Percentiles rank a stretch among this genome's conserved stretches.
Evolutionary conservation across 208 protist species (phyloP).

Genomic region (Trypanosoma theileri): DNA sequence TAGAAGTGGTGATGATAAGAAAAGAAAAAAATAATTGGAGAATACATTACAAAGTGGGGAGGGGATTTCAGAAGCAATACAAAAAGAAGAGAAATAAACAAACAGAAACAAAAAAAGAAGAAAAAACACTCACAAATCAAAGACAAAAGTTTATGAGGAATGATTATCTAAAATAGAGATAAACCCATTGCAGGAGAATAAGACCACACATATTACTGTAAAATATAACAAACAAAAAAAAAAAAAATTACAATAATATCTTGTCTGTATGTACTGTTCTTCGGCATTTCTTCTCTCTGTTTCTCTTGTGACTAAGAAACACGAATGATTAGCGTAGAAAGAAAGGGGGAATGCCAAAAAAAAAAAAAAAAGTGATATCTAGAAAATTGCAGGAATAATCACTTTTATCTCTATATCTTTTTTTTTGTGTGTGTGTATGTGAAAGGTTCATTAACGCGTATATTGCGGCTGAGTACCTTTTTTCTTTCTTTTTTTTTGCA

Average conservation of each 20-base stretch:
- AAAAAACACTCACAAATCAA: neutral
- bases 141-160: neutral
- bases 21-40: neutral
- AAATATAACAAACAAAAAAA: too few relatives aligned
- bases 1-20: neutral
- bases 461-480: neutral
- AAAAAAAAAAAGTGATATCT: neutral
- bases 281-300: too few relatives aligned
- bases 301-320: too few relatives aligned
- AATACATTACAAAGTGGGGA: neutral
- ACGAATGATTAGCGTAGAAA: neutral
- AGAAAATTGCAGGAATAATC: neutral
- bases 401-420: slow-evolving; percentile 2
- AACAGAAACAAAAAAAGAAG: neutral
- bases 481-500: slow-evolving; percentile 20
- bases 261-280: too few relatives aligned
- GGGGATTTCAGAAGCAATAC: neutral
- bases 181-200: too few relatives aligned
- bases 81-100: neutral
- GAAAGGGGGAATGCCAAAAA: neutral
- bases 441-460: neutral
- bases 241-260: too few relatives aligned
- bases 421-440: neutral
- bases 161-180: neutral
- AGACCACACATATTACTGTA: too few relatives aligned